Evolutionary conservation across 192 early-diverging fungal genomes (phyloP), one percentile per base, ranked within the genome.

Genomic region (Backusella liffmaniae): DNA sequence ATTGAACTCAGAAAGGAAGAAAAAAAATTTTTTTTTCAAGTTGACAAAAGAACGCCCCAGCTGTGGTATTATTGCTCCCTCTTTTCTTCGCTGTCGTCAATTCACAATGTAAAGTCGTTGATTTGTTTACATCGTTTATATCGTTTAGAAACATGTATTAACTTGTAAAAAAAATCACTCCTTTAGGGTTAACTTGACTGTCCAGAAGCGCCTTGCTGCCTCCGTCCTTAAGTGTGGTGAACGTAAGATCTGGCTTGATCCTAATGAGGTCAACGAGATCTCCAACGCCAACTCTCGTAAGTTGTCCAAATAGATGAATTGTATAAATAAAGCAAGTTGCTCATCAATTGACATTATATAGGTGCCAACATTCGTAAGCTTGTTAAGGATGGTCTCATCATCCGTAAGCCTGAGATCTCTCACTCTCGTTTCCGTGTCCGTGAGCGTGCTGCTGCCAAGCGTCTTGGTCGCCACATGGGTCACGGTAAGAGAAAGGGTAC

Each of bases 241-340:
- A 92, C 90, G 97, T 84, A 99, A 99, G 92, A 90, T 99, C 83
- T 99, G 97, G 97, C 88, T 99, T 70, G 97, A 99, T 90, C 97
- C 97, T 74, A 95, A 95, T 86, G 96, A 99, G 90, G 89, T 91
- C 78, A 92, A 86, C 77, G 96, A 96, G 86, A 96, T 99, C 82
- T 86, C 94, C 79, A 96, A 93, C 81, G 97, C 96, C 87, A 98
- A 99, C 93, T 98, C 97, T 83, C 95, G 97, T 94, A 88, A 93
- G 93, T 93, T 13, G 29, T 29, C 67, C 26, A 36, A 21, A 41
- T n/a, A 73, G 9, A 21, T 37, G 16, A 5, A 72, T 66, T 32
- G 32, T 23, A 23, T n/a, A 62, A 12, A 62, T 18, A 10, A 4
- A 26, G 16, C 8, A 21, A 21, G 56, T 29, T 53, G 56, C 56